Conservation (phyloP, 257 asterid genomes). For the Przewalskia tangutica region DNA sequence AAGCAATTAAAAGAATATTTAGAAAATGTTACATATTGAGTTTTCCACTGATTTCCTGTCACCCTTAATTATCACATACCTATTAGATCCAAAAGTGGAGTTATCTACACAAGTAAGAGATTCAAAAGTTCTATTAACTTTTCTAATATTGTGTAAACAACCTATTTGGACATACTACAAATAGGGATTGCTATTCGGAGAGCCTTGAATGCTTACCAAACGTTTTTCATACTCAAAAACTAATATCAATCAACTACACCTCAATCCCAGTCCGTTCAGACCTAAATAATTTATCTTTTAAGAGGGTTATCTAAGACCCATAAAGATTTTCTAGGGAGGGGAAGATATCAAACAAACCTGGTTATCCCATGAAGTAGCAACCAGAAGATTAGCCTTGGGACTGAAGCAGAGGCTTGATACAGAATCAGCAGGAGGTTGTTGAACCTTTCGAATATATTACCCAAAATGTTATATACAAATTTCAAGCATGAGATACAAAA, state of each 20-base stretch:
- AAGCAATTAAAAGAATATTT: not conserved
- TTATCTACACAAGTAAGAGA: not conserved
- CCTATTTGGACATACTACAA: not conserved
- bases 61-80: not conserved
- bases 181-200: not conserved
- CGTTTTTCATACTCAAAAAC: not conserved
- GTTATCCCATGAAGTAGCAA: slow-evolving; percentile 94
- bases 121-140: not conserved
- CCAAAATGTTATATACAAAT: not conserved
- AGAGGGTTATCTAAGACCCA: not conserved
- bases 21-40: not conserved
- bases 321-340: not conserved
- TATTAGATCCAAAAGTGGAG: not conserved
- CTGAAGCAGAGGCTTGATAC: slow-evolving; percentile 82
- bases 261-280: not conserved
- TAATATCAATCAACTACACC: not conserved
- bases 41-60: not conserved
- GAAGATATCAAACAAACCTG: slow-evolving; percentile 38
- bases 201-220: not conserved
- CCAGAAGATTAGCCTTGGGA: slow-evolving; percentile 70
- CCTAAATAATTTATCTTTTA: not conserved
- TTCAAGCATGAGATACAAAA: not conserved
- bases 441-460: slow-evolving; percentile 25
- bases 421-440: slow-evolving; percentile 74
- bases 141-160: not conserved